Percentiles rank a stretch among this genome's conserved stretches.
phyloP scores from a whole-genome alignment of 1,284 basidiomycete species.

The Boletellus deceptivus region DNA sequence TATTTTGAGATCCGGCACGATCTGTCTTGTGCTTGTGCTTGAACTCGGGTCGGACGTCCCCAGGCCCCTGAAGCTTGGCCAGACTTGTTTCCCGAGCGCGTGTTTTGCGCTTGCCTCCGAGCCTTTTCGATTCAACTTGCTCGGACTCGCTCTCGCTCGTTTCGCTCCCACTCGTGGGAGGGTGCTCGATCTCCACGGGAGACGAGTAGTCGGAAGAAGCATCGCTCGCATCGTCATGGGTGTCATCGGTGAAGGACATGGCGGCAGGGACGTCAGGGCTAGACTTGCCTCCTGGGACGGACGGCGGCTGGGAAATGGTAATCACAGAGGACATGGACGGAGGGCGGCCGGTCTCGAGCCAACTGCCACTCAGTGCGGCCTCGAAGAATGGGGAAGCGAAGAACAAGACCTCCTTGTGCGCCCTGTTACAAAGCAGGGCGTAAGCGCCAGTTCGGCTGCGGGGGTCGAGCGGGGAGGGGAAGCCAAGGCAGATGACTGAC shows the following conservation, averaged over 20 bases:
- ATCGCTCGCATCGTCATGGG: conserved; percentile 34
- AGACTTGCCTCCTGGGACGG: conserved; percentile 47
- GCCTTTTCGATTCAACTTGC: conserved; percentile 25
- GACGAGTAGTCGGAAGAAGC: conserved; percentile 33
- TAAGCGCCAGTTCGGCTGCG: conserved; percentile 3
- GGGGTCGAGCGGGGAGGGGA: no score
- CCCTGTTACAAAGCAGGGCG: conserved; percentile 44
- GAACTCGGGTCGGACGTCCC: conserved; percentile 8
- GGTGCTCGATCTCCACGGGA: conserved; percentile 36
- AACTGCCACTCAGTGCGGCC: conserved; percentile 76
- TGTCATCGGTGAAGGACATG: conserved; percentile 56
- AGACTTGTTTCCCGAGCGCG: conserved; percentile 44
- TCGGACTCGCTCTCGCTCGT: conserved; percentile 40
- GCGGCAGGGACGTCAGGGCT: conserved; percentile 44
- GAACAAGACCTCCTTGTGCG: conserved; percentile 80
- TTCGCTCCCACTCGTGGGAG: conserved; percentile 26
- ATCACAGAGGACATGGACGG: conserved; percentile 76
- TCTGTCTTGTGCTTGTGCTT: conserved; percentile 19
- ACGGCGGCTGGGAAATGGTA: conserved; percentile 72
- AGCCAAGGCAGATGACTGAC: conserved; percentile 40
- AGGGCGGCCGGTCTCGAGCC: conserved; percentile 73
- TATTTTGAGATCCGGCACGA: conserved; percentile 28
- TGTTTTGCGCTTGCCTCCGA: conserved; percentile 24
- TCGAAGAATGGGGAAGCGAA: conserved; percentile 87
- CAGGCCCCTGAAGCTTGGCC: conserved; percentile 43